Conservation (phyloP, 176 grass and related monocot species). For the Juncus effusus region DNA sequence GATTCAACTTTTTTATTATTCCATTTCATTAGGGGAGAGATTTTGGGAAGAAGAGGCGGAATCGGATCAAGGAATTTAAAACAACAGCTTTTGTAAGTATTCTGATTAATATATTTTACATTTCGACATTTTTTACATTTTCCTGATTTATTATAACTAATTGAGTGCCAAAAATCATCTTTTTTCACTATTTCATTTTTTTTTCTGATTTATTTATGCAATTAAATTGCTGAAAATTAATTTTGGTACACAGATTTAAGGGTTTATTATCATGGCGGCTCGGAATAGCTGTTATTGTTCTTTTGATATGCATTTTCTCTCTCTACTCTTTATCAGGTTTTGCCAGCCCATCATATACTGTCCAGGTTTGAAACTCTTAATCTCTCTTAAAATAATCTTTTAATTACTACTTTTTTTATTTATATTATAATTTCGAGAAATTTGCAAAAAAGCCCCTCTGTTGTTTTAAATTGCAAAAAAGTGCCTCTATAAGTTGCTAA, state of each 20-base stretch:
- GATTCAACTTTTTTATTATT: neutral
- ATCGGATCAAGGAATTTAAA: slow-evolving; percentile 32
- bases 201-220: neutral
- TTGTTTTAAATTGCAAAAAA: no score
- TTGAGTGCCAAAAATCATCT: neutral
- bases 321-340: slow-evolving; percentile 30
- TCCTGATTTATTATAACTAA: neutral
- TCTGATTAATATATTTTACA: neutral
- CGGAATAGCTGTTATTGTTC: slow-evolving; percentile 29
- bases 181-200: neutral
- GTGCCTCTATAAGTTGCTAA: neutral
- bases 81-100: slow-evolving; percentile 21
- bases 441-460: neutral
- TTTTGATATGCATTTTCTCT: slow-evolving; percentile 31
- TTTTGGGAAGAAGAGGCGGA: slow-evolving; percentile 33
- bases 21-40: slow-evolving; percentile 24
- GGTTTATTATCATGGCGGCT: slow-evolving; percentile 24
- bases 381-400: neutral
- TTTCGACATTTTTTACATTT: neutral
- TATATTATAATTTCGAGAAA: neutral
- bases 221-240: neutral
- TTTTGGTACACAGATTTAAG: slow-evolving; percentile 26
- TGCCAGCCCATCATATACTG: slow-evolving; percentile 11
- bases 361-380: slow-evolving; percentile 16
- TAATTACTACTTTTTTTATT: neutral